phyloP scores from a whole-genome alignment of 257 asterid species.

The Solanum gandarillasii region DNA sequence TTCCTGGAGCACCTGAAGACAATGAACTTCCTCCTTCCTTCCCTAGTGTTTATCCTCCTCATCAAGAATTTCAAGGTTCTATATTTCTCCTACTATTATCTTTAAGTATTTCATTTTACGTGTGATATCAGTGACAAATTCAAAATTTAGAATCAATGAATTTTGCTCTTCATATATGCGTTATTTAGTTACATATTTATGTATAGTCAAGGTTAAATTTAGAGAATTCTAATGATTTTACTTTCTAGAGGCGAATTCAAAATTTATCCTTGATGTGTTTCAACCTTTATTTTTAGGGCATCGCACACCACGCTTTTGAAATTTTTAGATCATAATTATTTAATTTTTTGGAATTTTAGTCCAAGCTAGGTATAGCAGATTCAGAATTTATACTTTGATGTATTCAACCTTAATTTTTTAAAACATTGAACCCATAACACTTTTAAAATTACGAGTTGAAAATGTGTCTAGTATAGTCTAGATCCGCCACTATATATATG shows the following conservation, averaged over 20 bases:
- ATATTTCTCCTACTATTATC: not conserved
- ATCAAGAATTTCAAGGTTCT: slow-evolving; percentile 48
- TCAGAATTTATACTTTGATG: not conserved
- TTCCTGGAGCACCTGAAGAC: slow-evolving; percentile 22
- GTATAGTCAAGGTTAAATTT: not conserved
- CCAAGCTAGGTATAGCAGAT: not conserved
- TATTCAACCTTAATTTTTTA: not conserved
- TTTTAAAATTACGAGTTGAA: not conserved
- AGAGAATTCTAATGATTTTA: not conserved
- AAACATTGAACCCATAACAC: not conserved
- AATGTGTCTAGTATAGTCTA: not conserved
- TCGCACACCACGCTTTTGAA: not conserved
- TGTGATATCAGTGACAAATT: not conserved
- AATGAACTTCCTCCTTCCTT: slow-evolving; percentile 18
- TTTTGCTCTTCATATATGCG: not conserved
- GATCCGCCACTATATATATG: not conserved
- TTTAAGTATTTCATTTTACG: not conserved
- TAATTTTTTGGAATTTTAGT: not conserved
- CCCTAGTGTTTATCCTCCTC: slow-evolving; percentile 12
- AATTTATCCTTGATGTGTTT: not conserved
- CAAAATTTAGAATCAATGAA: not conserved
- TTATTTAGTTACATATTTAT: not conserved
- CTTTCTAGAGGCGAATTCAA: not conserved
- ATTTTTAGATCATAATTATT: no score
- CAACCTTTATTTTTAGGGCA: not conserved